phyloP scores from a whole-genome alignment of 78 protist species.

The Guillardia theta region DNA sequence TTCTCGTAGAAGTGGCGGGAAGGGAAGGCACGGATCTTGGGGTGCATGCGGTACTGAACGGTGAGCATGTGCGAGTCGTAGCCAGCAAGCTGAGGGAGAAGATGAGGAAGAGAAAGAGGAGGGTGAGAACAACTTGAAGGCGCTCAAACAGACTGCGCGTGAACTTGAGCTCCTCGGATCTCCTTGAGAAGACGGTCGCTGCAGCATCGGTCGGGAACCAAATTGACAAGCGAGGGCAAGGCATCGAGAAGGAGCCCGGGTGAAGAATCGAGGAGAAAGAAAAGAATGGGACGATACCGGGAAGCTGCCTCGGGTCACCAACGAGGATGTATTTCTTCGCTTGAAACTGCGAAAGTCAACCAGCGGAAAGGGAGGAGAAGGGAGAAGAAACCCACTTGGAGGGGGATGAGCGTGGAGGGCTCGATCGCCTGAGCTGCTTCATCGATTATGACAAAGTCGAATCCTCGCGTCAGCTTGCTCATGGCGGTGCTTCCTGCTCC shows the following conservation, averaged over 20 bases:
- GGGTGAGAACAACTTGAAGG: neutral
- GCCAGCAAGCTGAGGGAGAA: neutral
- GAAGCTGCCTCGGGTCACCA: slow-evolving; percentile 54
- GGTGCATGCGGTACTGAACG: slow-evolving; percentile 67
- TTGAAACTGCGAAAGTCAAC: too few relatives aligned
- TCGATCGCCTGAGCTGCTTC: neutral
- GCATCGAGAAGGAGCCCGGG: too few relatives aligned
- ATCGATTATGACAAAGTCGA: neutral
- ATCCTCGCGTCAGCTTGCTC: neutral
- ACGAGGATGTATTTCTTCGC: neutral
- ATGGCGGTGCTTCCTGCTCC: neutral
- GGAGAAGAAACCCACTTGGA: too few relatives aligned
- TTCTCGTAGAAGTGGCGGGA: slow-evolving; percentile 38
- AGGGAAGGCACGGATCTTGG: slow-evolving; percentile 46
- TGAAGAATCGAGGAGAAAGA: too few relatives aligned
- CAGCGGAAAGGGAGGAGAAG: neutral
- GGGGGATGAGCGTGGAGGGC: neutral
- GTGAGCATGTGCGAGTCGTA: neutral
- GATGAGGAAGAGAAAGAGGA: neutral
- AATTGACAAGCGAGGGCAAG: too few relatives aligned
- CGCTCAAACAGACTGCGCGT: slow-evolving; percentile 39
- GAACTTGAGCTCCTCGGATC: neutral
- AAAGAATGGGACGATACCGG: too few relatives aligned
- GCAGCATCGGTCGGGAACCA: too few relatives aligned
- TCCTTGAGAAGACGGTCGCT: slow-evolving; percentile 1